Evolutionary conservation across 2,329 filamentous ascomycete species (phyloP).

Genomic region (Aspergillus fijiensis): DNA sequence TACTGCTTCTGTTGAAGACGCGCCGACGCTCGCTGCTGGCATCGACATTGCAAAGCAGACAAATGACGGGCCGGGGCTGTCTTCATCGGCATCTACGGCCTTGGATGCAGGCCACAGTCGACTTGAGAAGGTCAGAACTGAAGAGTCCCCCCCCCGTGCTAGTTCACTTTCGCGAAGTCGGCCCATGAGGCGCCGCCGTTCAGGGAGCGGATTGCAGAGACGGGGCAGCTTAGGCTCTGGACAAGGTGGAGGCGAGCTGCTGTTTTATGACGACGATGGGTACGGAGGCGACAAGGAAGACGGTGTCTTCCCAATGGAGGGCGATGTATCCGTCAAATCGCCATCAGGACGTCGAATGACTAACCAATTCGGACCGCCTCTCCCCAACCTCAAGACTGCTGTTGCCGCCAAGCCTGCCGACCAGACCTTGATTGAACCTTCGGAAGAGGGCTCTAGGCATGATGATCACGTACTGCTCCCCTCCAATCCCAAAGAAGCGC

Average conservation of each 20-base stretch:
- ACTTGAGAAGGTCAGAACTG: conserved; percentile 35
- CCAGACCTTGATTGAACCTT: conserved; percentile 5
- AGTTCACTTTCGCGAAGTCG: conserved; percentile 34
- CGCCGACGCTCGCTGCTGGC: conserved; percentile 23
- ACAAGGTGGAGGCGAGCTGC: conserved; percentile 73
- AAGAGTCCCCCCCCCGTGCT: conserved; percentile 48
- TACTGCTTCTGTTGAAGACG: conserved; percentile 18
- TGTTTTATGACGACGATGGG: conserved; percentile 87
- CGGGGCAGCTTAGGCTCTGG: conserved; percentile 69
- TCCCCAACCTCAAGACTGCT: conserved; percentile 3
- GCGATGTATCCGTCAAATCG: conserved; percentile 36
- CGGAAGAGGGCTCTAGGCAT: conserved; percentile 15
- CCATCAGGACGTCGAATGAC: conserved; percentile 11
- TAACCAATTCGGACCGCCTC: conserved; percentile 13
- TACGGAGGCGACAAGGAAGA: conserved; percentile 77
- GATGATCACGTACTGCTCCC: conserved; percentile 46
- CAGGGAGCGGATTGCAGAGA: conserved; percentile 78
- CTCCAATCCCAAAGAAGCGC: conserved; percentile 74
- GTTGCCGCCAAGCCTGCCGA: background rate
- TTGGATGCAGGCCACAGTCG: conserved; percentile 35
- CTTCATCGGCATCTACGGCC: conserved; percentile 41
- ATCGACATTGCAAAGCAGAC: conserved; percentile 30
- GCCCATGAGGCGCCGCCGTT: conserved; percentile 67
- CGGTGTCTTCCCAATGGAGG: conserved; percentile 68
- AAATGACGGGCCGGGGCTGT: conserved; percentile 31